Evolutionary conservation across 345 rosid species (phyloP), one percentile per base, ranked within the genome.

Genomic region (Salix viminalis): DNA sequence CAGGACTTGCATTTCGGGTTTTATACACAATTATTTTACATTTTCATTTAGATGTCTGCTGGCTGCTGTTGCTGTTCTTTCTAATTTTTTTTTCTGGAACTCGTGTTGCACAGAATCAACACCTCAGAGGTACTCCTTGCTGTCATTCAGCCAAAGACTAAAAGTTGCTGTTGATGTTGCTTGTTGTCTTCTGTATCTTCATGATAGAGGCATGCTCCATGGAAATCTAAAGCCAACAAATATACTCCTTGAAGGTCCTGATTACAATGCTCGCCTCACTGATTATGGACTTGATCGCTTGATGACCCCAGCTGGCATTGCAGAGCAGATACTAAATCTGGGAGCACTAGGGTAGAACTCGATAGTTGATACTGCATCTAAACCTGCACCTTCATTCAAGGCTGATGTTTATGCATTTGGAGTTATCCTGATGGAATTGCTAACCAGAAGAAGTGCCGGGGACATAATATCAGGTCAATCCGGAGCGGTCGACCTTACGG

Each of bases 311-410:
- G 77, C 93, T 77, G 97, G 99, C 66, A 87, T 89, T 65, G 93
- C 93, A 0, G 99, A 95, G 81, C 99, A 95, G 87, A 86, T 90
- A 71, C 72, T 93, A 70, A 95, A 91, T 77, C 83, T 95, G 23
- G 93, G 95, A 73, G 99, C 99, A 18, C 92, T 95, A 4, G 99
- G 99, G n/a, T 95, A 0, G 99, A 95, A 72, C 97, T n/a, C n/a
- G n/a, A n/a, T n/a, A n/a, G n/a, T 91, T 3, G 75, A 90, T 42
- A 75, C 80, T n/a, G 84, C 93, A 54, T 77, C 96, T 36, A 95
- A 89, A 78, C 94, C 97, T 1, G 37, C 70, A 54, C 94, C 91
- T 1, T 91, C 99, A 3, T 81, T 85, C 16, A 94, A 91, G 80
- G 90, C 92, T 5, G 99, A 94, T 71, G 93, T 94, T 4, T 94